Base-by-base conservation (phyloP, 2,329 filamentous ascomycete species). In the Cladosporium sp. region DNA sequence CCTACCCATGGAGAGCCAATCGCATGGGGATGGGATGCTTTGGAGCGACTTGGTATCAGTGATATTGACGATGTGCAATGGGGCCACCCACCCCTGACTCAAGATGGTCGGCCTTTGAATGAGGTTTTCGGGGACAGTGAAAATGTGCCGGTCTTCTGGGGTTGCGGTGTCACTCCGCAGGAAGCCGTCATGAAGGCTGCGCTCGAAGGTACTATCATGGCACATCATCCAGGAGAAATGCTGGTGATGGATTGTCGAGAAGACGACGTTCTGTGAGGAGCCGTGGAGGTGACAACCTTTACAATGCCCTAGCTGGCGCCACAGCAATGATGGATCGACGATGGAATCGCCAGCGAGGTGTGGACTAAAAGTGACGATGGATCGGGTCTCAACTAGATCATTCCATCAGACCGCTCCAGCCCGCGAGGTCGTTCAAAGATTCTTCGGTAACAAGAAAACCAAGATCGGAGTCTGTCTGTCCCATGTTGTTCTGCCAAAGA, bases 111-210 rank as follows among this genome's bases (percentile, higher is more conserved):
- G 48, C 66, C 65, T 19, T 56, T 71, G 22, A 58, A 35, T 18
- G 11, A 63, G 13, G 44, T 38, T 1, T 28, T 46, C 4, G 66
- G 65, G 11, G 66, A 67, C 16, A 68, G 72, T 11, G 70, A 75
- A 2, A 70, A 75, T 22, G 70, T 83, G 31, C 79, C 79, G 0
- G 75, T 82, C 3, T 82, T 82, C 57, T 80, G 82, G 81, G 83
- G 80, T 0, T 86, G 82, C 61, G 82, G 82, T 33, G 82, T 85
- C 9, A 85, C 83, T 35, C 82, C 83, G 1, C 82, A 85, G 61
- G 77, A 83, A 61, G 82, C 81, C 11, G 79, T 85, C 1, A 77
- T 83, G 73, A 72, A 70, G 53, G 79, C 80, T 4, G 68, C 64
- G 7, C 60, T 83, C 43, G 61, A 77, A 43, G 83, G 83, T 0